phyloP scores from a whole-genome alignment of 768 basidiomycete genomes.

The Suillus placidus region DNA sequence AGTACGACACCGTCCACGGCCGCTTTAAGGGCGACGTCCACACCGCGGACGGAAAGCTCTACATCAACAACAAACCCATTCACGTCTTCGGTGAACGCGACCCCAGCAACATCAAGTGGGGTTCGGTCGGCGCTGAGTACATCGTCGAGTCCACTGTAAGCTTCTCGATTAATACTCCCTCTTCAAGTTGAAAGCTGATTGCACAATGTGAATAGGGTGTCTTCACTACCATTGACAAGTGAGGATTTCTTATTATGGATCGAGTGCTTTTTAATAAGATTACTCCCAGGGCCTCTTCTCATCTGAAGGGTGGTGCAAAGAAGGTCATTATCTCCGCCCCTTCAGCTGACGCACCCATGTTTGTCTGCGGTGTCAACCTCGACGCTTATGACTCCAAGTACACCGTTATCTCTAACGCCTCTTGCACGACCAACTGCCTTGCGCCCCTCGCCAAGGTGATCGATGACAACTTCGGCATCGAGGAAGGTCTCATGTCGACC shows the following conservation, averaged over 20 bases:
- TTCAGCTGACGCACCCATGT: conserved; percentile 96
- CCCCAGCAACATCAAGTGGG: conserved; percentile 86
- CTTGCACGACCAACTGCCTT: conserved; percentile 99
- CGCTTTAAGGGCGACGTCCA: conserved; percentile 86
- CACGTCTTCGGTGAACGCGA: conserved; percentile 84
- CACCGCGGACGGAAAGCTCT: conserved; percentile 86
- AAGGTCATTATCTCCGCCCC: conserved; percentile 99
- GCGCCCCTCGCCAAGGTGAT: conserved; percentile 99
- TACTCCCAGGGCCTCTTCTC: conserved; percentile 71
- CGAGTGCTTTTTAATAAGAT: conserved; percentile 6
- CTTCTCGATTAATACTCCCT: conserved; percentile 11
- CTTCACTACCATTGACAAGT: conserved; percentile 96
- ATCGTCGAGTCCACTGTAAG: conserved; percentile 93
- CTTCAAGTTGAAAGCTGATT: conserved; percentile 13
- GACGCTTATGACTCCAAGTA: conserved; percentile 88
- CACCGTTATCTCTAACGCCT: conserved; percentile 96
- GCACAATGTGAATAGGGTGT: conserved; percentile 65
- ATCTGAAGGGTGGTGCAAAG: conserved; percentile 99
- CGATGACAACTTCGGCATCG: conserved; percentile 94
- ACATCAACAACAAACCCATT: conserved; percentile 79
- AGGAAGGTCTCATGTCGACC: conserved; percentile 98
- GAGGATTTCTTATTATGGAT: conserved; percentile 19
- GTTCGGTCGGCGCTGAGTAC: conserved; percentile 81
- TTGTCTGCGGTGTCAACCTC: conserved; percentile 93
- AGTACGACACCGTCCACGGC: conserved; percentile 92